These are phyloP conservation scores for Aspergillus sparsus DNA, from an alignment of 495 filamentous ascomycete species.

Conservation along the genomic window DNA sequence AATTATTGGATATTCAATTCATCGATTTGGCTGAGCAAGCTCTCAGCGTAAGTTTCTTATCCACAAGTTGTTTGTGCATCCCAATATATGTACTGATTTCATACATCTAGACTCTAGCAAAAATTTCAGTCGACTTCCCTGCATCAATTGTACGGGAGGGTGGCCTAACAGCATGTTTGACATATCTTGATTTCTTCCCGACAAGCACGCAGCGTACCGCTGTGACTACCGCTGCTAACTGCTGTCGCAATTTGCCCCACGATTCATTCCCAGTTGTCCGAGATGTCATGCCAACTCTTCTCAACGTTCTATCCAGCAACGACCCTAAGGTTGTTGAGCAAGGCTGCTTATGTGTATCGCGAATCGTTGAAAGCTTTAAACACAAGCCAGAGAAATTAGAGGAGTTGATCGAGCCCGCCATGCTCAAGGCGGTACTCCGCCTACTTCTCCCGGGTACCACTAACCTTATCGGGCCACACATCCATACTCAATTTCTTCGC, in stretches of 20 bases:
- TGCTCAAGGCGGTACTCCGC: conserved; percentile 85
- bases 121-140: conserved; percentile 96
- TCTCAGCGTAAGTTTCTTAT: conserved; percentile 64
- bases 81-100: conserved; percentile 13
- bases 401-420: conserved; percentile 81
- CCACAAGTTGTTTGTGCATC: conserved; percentile 5
- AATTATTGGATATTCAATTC: conserved; percentile 90
- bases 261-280: conserved; percentile 86
- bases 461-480: conserved; percentile 90
- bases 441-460: conserved; percentile 92
- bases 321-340: conserved; percentile 98
- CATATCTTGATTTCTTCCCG: conserved; percentile 95
- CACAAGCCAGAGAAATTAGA: conserved; percentile 84
- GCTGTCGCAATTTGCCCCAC: conserved; percentile 92
- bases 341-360: conserved; percentile 91
- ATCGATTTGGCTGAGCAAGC: conserved; percentile 98
- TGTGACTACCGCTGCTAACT: conserved; percentile 96
- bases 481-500: conserved; percentile 94
- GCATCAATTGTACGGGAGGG: conserved; percentile 95
- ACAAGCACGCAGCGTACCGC: conserved; percentile 96
- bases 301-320: conserved; percentile 84
- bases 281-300: conserved; percentile 93
- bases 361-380: conserved; percentile 95
- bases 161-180: conserved; percentile 88
- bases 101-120: conserved; percentile 73